Evolutionary conservation across 306 rosid genomes (phyloP), one percentile per base, ranked within the genome.

Genomic region (Lathyrus oleraceus): DNA sequence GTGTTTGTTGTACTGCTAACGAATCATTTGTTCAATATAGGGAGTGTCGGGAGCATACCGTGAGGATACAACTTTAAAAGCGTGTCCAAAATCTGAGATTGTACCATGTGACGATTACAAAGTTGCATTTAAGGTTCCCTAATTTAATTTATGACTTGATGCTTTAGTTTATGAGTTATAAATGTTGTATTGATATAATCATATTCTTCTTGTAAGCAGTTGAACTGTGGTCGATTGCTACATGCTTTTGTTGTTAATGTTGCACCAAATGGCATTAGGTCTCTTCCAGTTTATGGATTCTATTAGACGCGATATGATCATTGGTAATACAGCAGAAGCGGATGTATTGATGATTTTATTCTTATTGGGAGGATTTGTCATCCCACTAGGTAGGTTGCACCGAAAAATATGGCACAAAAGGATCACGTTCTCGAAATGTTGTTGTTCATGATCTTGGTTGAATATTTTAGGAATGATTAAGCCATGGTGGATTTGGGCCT

Each of bases 201-300:
- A 11, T 25, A 35, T 39, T 78, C 28, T 35, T 39, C 77, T 67
- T 44, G 58, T 81, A 92, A 96, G 98, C 98, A 48, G 98, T 92
- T 78, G 98, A 92, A 73, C 79, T 89, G 69, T 89, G 98, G 96
- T 67, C 87, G 27, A 96, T 86, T 49, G 96, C n/a, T 86, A 51
- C 84, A 85, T 87, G 95, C 47, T 87, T 51, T 64, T 83, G 67
- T 89, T 92, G 19, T 79, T 92, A 52, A 10, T 80, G 30, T 38
- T 89, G 38, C 98, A 89, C 79, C 95, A 92, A 83, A 92, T 92
- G 98, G 95, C 95, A 42, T 61, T 92, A 79, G 85, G 96, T 51
- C 91, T 92, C 70, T 92, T 86, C 62, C 86, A 88, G 27, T 32
- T 82, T 67, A 87, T 89, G 91, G 98, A 91, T 76, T 5, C 91